Conservation (phyloP, 2,329 filamentous ascomycete genomes). For the Microdochium trichocladiopsis region DNA sequence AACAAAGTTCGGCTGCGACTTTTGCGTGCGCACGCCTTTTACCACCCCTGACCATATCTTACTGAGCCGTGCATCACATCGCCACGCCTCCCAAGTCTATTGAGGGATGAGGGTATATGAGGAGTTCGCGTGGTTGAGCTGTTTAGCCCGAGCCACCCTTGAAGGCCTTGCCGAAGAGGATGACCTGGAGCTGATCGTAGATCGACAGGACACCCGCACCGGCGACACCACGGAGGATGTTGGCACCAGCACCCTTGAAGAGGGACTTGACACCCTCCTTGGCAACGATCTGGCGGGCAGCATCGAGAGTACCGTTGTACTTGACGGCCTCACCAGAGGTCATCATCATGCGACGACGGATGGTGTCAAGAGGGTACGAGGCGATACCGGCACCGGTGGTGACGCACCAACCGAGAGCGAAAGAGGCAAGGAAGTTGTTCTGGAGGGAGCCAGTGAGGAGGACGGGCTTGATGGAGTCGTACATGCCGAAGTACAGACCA, state of each 20-base stretch:
- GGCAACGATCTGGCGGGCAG: conserved; percentile 92
- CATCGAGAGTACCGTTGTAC: conserved; percentile 96
- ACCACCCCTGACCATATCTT: conserved; percentile 29
- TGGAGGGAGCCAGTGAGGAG: conserved; percentile 84
- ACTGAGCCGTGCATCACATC: conserved; percentile 25
- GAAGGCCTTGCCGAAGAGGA: conserved; percentile 99
- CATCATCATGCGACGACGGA: conserved; percentile 99
- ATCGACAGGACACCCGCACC: conserved; percentile 99
- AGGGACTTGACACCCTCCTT: conserved; percentile 97
- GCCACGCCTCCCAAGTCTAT: conserved; percentile 30
- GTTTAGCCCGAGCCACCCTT: conserved; percentile 54
- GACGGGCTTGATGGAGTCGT: conserved; percentile 99
- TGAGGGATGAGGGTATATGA: conserved; percentile 26
- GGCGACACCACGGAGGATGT: conserved; percentile 99
- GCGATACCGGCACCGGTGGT: conserved; percentile 99
- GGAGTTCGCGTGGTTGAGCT: not conserved
- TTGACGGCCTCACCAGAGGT: conserved; percentile 96
- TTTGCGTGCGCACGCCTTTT: conserved; percentile 32
- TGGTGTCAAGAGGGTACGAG: conserved; percentile 99
- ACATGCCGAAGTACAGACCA: conserved; percentile 99
- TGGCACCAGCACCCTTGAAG: conserved; percentile 99
- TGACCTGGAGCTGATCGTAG: conserved; percentile 99
- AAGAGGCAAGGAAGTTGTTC: conserved; percentile 99
- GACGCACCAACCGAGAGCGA: conserved; percentile 97
- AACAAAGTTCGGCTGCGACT: conserved; percentile 35